Percentiles rank a stretch among this genome's conserved stretches.
Conservation (phyloP, 306 rosid species). For the Gastrolobium villosum region DNA sequence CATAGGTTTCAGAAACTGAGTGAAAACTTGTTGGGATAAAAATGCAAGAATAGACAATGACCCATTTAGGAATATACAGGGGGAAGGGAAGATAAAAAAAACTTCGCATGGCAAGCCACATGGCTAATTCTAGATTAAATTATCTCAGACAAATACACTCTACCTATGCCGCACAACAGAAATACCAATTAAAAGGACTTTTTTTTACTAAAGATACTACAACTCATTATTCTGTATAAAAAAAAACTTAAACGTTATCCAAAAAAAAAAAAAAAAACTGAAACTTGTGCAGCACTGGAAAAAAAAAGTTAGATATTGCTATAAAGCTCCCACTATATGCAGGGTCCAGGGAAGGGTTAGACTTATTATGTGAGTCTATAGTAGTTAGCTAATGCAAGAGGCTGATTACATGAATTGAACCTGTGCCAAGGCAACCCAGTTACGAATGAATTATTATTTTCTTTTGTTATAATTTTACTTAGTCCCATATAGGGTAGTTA, state of each 20-base stretch:
- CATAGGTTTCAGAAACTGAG: conserved; percentile 1
- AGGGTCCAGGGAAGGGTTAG: too few species aligned
- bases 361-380: too few species aligned
- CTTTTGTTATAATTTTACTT: too few species aligned
- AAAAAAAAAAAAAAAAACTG: background rate
- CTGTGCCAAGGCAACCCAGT: background rate
- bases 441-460: background rate
- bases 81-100: background rate
- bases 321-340: too few species aligned
- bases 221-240: background rate
- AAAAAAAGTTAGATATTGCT: too few species aligned
- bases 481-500: too few species aligned
- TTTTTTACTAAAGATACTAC: background rate
- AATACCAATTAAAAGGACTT: conserved; percentile 5
- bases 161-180: background rate
- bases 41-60: background rate
- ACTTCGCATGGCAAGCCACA: background rate
- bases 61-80: background rate
- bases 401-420: too few species aligned
- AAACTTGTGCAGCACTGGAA: background rate
- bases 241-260: too few species aligned
- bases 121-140: background rate
- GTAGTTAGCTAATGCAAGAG: too few species aligned
- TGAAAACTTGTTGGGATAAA: background rate
- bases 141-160: background rate